Conservation (phyloP, 129 eudicot species). For the Rutidosis leptorrhynchoides region DNA sequence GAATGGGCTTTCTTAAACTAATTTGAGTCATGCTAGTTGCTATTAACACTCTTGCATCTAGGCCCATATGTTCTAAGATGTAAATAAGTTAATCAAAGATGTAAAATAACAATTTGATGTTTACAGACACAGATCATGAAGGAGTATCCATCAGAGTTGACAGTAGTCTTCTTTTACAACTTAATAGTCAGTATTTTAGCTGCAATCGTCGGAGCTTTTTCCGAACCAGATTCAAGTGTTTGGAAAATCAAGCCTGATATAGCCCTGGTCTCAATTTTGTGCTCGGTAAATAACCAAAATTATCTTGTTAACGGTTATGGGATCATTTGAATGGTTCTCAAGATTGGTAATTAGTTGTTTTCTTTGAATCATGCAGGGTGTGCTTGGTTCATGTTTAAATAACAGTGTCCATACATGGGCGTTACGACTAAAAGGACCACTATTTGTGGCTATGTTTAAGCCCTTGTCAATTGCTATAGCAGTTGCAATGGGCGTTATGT, state of each 20-base stretch:
- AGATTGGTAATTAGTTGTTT: neutral
- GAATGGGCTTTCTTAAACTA: neutral
- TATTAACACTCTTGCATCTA: neutral
- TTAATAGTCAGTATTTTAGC: conserved; percentile 61
- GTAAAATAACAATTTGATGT: neutral
- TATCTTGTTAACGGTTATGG: neutral
- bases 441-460: conserved; percentile 77
- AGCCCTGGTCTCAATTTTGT: conserved; percentile 70
- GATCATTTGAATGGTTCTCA: neutral
- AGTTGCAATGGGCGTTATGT: conserved; percentile 69
- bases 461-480: conserved; percentile 81
- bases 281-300: conserved; percentile 52
- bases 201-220: conserved; percentile 49
- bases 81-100: neutral
- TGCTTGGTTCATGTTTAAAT: conserved; percentile 56
- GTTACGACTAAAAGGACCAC: conserved; percentile 67
- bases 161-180: conserved; percentile 86
- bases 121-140: conserved; percentile 78
- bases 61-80: neutral
- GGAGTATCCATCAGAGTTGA: conserved; percentile 81
- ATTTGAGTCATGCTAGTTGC: neutral
- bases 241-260: conserved; percentile 68
- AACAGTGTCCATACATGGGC: conserved; percentile 73
- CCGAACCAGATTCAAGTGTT: conserved; percentile 52
- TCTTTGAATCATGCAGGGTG: conserved; percentile 42